Evolutionary conservation across 176 grass and related monocot genomes (phyloP).

Genomic region (Rhynchospora pubera): DNA sequence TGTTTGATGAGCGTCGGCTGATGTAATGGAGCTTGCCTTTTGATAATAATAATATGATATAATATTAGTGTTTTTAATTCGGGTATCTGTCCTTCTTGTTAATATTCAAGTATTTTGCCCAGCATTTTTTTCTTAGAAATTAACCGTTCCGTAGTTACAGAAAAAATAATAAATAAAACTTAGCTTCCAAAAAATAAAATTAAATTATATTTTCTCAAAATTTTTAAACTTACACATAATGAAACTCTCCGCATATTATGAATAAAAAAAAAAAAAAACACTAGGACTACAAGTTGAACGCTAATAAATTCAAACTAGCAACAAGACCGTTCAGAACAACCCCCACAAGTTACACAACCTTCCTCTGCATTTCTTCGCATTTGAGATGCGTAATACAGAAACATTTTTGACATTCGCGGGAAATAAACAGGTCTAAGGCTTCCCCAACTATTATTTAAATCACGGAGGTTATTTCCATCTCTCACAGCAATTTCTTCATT

Average conservation of each 20-base stretch:
- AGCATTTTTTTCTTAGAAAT: not conserved
- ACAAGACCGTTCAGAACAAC: not conserved
- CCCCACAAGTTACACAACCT: not conserved
- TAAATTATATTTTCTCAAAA: not conserved
- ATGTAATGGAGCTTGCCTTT: not conserved
- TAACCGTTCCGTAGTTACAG: not conserved
- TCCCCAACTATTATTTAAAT: conserved; percentile 3
- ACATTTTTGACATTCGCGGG: conserved; percentile 46
- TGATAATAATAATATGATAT: not conserved
- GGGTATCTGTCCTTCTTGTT: not conserved
- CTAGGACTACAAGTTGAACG: not conserved
- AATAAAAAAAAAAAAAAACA: not conserved
- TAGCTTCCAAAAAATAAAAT: not conserved
- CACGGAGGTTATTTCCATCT: not conserved
- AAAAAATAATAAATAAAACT: not conserved
- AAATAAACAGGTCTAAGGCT: conserved; percentile 23
- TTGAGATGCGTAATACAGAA: conserved; percentile 21
- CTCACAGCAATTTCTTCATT: not conserved
- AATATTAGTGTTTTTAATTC: not conserved
- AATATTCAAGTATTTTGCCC: not conserved
- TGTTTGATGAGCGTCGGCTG: not conserved
- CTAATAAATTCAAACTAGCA: not conserved
- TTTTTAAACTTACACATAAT: not conserved
- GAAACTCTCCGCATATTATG: not conserved
- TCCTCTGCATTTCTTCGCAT: not conserved